Conservation (phyloP, 1,284 basidiomycete genomes). For the Pseudomicrostroma phylloplanum region DNA sequence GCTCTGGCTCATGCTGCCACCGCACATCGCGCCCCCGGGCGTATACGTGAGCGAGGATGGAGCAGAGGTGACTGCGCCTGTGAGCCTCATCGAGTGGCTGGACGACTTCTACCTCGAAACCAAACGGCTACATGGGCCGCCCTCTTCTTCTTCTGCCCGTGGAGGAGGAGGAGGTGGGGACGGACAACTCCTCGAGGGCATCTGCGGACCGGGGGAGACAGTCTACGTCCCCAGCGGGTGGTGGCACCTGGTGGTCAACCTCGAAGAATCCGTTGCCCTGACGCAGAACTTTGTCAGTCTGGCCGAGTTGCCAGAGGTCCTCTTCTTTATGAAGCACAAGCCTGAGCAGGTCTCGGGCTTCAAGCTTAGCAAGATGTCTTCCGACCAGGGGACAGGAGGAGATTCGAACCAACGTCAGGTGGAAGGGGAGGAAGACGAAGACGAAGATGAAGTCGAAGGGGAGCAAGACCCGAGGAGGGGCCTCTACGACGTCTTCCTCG, state of each 20-base stretch:
- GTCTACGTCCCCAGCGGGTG: slow-evolving; percentile 51
- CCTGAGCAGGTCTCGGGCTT: slow-evolving; percentile 54
- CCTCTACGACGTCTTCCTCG: background rate
- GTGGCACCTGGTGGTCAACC: slow-evolving; percentile 46
- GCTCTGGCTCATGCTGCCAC: slow-evolving; percentile 54
- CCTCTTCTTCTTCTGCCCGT: slow-evolving; percentile 8
- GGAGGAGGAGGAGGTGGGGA: slow-evolving; percentile 27
- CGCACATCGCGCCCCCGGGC: slow-evolving; percentile 52
- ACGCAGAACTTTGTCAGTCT: slow-evolving; percentile 55
- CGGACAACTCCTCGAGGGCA: slow-evolving; percentile 50
- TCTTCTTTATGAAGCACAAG: slow-evolving; percentile 53
- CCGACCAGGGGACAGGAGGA: slow-evolving; percentile 7
- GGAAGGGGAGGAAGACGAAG: slow-evolving; percentile 18
- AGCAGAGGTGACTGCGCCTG: slow-evolving; percentile 45
- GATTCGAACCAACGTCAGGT: background rate
- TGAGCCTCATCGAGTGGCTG: slow-evolving; percentile 53
- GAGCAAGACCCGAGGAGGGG: slow-evolving; percentile 9
- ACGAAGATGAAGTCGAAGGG: slow-evolving; percentile 25
- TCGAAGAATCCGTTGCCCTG: slow-evolving; percentile 49
- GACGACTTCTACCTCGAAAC: slow-evolving; percentile 51
- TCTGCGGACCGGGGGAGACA: slow-evolving; percentile 51
- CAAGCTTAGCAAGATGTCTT: slow-evolving; percentile 19
- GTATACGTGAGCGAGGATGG: slow-evolving; percentile 39
- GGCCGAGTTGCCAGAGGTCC: slow-evolving; percentile 50
- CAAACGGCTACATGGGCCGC: slow-evolving; percentile 9